Conservation (phyloP, 1,284 basidiomycete genomes). For the Kalmanozyma brasiliensis region DNA sequence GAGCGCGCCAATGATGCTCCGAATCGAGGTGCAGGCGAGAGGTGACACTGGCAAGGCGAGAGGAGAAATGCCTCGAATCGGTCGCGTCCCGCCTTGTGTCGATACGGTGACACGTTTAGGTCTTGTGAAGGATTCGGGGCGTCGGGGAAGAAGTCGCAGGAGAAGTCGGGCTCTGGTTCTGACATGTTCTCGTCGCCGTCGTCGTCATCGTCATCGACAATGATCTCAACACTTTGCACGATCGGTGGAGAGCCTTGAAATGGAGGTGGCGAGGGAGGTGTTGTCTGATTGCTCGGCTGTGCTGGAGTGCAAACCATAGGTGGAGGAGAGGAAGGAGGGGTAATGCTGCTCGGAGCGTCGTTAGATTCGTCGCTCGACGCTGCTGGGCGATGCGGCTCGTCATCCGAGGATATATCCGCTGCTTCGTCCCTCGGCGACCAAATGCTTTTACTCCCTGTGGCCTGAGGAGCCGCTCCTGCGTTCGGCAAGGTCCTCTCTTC, state of each 20-base stretch:
- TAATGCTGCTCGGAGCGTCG: neutral
- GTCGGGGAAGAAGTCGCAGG: slow-evolving; percentile 4
- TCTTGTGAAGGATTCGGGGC: neutral
- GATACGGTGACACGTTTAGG: slow-evolving; percentile 2
- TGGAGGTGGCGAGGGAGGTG: neutral
- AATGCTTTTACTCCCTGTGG: neutral
- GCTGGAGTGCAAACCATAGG: too few species aligned
- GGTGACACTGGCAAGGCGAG: slow-evolving; percentile 15
- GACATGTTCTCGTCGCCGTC: slow-evolving; percentile 3
- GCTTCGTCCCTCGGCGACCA: neutral
- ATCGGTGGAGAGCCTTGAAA: too few species aligned
- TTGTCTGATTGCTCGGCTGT: too few species aligned
- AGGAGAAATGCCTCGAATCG: slow-evolving; percentile 16
- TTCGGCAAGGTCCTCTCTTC: slow-evolving; percentile 5
- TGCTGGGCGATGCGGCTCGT: neutral
- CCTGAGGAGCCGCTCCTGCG: neutral
- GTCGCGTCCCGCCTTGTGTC: neutral
- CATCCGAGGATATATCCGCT: neutral
- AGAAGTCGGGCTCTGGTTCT: slow-evolving; percentile 20
- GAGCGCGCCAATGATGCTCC: neutral
- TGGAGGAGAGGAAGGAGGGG: neutral
- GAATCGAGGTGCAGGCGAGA: neutral
- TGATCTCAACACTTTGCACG: slow-evolving; percentile 7
- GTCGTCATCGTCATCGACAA: slow-evolving; percentile 1
- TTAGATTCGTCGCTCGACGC: neutral